Evolutionary conservation across 345 rosid species (phyloP).

Genomic region (Populus ilicifolia): DNA sequence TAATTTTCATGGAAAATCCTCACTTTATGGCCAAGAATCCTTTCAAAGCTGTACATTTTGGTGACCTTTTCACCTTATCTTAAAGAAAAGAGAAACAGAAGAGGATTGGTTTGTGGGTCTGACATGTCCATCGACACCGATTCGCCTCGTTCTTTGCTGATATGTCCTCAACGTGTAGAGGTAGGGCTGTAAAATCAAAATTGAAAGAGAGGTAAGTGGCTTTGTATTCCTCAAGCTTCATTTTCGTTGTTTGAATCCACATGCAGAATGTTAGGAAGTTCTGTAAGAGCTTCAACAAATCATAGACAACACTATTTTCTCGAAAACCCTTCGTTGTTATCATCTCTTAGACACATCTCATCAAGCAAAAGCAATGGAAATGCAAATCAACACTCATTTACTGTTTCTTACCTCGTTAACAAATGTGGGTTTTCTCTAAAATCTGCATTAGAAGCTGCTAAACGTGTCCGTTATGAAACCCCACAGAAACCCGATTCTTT

Average conservation of each 20-base stretch:
- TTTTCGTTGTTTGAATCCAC: neutral
- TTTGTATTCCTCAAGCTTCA: neutral
- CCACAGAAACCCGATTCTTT: constrained; percentile 21
- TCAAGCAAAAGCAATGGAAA: neutral
- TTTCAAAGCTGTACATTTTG: neutral
- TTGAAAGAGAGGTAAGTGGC: neutral
- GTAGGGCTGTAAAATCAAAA: neutral
- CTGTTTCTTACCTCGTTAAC: constrained; percentile 37
- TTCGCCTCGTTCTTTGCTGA: neutral
- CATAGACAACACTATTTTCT: neutral
- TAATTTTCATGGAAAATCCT: neutral
- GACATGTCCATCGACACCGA: neutral
- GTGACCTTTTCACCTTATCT: neutral
- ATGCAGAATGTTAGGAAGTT: neutral
- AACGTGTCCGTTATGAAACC: constrained; percentile 7
- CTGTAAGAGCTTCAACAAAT: neutral
- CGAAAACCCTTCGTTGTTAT: neutral
- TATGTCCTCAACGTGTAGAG: neutral
- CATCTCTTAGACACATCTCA: neutral
- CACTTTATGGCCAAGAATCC: neutral
- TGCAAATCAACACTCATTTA: constrained; percentile 12
- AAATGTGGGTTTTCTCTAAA: constrained; percentile 33
- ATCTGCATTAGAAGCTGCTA: constrained; percentile 21
- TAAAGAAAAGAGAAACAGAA: neutral
- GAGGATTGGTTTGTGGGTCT: neutral